Evolutionary conservation across 495 filamentous ascomycete genomes (phyloP), one percentile per base, ranked within the genome.

Genomic region (Penicillium angulare): DNA sequence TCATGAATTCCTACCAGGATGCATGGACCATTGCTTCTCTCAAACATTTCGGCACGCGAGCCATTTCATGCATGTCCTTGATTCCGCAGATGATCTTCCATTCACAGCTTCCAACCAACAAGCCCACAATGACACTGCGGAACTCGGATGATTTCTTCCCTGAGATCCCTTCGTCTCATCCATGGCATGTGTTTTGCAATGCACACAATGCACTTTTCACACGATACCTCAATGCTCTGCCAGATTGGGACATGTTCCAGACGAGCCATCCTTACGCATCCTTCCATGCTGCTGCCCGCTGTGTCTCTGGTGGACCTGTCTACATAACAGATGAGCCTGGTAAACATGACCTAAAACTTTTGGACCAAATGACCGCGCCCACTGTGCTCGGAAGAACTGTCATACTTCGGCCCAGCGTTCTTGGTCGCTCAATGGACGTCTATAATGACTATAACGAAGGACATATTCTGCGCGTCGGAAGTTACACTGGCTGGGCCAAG

Each of bases 201-300:
- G 90, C 92, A 2, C 88, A 97, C 66, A 97, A 95, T 63, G 73
- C 86, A n/a, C 77, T 96, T 12, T 74, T 96, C 16, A 92, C 91
- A 10, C 75, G 81, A 9, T 79, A 85, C 52, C 65, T 89, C 7
- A 88, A 89, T 49, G 79, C 80, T n/a, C 55, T 89, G 12, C 91
- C 91, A 0, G 93, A 98, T 67, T 98, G 93, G 93, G 93, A 97
- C 67, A 97, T 98, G 93, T 98, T 98, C 67, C 93, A 98, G 63
- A 96, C 93, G 1, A 73, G 73, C 21, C 88, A 92, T 60, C 72
- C 79, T 2, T 93, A 87, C 56, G 85, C 85, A 1, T 78, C 77
- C 0, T 93, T 92, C 68, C 93, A 98, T 45, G 93, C 88, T 23
- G 90, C 93, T 9, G 91, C 90, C 9, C 79, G 93, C 13, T 96